Base-by-base conservation (phyloP, 1,139 yeast species). In the Pichia kudriavzevii region DNA sequence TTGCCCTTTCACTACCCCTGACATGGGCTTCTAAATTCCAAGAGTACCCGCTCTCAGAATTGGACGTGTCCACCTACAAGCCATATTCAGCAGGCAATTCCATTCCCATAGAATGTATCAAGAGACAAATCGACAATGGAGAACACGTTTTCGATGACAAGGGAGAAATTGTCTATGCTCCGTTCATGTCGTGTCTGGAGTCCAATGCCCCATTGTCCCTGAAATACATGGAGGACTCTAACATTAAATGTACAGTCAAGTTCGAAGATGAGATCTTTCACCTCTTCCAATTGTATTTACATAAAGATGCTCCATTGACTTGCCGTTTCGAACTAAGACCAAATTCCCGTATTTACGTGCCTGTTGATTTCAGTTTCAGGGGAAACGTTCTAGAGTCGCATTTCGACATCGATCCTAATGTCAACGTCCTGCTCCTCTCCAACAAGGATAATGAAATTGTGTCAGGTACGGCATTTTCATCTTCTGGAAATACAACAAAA, bases 241-340 rank as follows among this genome's bases (percentile, higher is more conserved):
- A 70, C 36, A 41, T 71, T 38, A 71, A 72, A 45, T 81, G 93
- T 53, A 75, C 88, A 2, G 63, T 81, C 28, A 61, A 61, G 7
- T 66, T 81, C 35, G 65, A 72, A n/a, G 91, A 81, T 53, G 81
- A 77, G 47, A 55, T 74, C 34, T 81, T 71, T 52, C 93, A 81
- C 49, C 56, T 80, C 41, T 79, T 81, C 55, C 91, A 81, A 58
- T 61, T 80, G 35, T 79, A 80, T 50, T 64, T 81, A 36, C 93
- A 81, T 53, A 82, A 79, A 54, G 93, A 81, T 54, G 78, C 70
- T 4, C 93, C 93, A 19, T 75, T 76, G 51, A 70, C 82, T 39
- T 81, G 93, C 55, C 64, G 82, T 39, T 49, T 79, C 18, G 80
- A 81, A 4, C 47, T 69, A 30, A 61, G 69, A 39, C 61, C 66